Evolutionary conservation across 1,139 yeast species (phyloP).

Genomic region (Candida frijolesensis): DNA sequence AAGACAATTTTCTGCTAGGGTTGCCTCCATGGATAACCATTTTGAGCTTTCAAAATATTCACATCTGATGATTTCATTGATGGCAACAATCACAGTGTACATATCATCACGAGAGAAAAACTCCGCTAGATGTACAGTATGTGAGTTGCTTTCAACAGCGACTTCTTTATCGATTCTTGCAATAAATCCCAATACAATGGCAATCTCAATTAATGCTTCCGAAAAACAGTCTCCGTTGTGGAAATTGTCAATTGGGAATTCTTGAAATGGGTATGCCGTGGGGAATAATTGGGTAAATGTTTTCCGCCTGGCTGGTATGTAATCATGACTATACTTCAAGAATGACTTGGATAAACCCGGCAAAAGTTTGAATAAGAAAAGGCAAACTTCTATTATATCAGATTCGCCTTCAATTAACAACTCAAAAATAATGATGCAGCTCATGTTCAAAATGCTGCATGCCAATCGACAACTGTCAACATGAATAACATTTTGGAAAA

Average conservation of each 20-base stretch:
- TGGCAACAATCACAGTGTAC: conserved; percentile 52
- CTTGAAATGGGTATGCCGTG: conserved; percentile 62
- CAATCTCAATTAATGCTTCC: conserved; percentile 72
- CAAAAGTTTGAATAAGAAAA: conserved; percentile 51
- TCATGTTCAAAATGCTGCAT: conserved; percentile 55
- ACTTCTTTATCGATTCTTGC: conserved; percentile 52
- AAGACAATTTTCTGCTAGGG: conserved; percentile 62
- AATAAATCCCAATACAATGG: conserved; percentile 58
- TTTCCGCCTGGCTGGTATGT: conserved; percentile 57
- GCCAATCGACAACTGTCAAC: conserved; percentile 65
- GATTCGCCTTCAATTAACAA: conserved; percentile 26
- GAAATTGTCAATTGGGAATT: conserved; percentile 70
- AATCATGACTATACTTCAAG: conserved; percentile 53
- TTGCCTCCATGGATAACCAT: conserved; percentile 70
- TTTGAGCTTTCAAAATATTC: conserved; percentile 65
- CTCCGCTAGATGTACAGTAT: conserved; percentile 38
- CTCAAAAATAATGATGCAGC: conserved; percentile 40
- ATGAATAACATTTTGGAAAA: conserved; percentile 54
- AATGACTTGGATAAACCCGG: conserved; percentile 56
- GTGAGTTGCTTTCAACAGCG: conserved; percentile 47
- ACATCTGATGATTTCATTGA: conserved; percentile 58
- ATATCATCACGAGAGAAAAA: conserved; percentile 45
- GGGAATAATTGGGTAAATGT: conserved; percentile 75
- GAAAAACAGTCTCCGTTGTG: conserved; percentile 71
- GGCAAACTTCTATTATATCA: conserved; percentile 34